A percentile compares a stretch with the other conserved stretches of the same genome.
These are phyloP conservation scores for Xerocomellus dryophilus DNA, from an alignment of 768 basidiomycete species.

Conservation along the genomic window DNA sequence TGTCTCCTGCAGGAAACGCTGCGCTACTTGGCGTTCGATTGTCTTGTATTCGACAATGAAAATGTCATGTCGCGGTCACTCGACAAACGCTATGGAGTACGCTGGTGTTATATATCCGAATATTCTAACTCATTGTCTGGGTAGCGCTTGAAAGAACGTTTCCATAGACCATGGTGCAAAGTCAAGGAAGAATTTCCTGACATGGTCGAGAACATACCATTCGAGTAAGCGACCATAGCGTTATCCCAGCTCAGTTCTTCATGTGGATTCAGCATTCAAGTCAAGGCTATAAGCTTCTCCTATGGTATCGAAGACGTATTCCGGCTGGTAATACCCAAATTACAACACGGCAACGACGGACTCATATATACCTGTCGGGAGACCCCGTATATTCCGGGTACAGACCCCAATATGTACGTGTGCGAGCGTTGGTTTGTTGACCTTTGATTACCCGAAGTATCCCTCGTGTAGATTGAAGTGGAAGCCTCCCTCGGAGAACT, in stretches of 20 bases:
- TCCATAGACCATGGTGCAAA: conserved; percentile 75
- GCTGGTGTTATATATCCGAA: conserved; percentile 25
- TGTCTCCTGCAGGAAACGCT: conserved; percentile 59
- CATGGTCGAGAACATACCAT: conserved; percentile 64
- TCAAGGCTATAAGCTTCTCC: conserved; percentile 84
- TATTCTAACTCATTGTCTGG: conserved; percentile 2
- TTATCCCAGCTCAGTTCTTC: conserved; percentile 4
- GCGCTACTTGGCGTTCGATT: conserved; percentile 88
- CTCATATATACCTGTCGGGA: conserved; percentile 93
- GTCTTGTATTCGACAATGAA: conserved; percentile 79
- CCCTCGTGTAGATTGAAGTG: conserved; percentile 75
- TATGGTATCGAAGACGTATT: conserved; percentile 89
- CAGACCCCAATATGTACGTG: conserved; percentile 87
- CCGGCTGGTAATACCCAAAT: conserved; percentile 70
- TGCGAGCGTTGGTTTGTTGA: conserved; percentile 47
- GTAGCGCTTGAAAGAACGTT: conserved; percentile 66
- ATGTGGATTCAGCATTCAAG: conserved; percentile 59
- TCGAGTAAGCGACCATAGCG: conserved; percentile 59
- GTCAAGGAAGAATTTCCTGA: conserved; percentile 69
- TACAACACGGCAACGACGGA: conserved; percentile 93
- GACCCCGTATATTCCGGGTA: conserved; percentile 76
- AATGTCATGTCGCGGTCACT: conserved; percentile 84
- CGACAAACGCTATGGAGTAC: conserved; percentile 86
- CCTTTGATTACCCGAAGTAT: conserved; percentile 1
- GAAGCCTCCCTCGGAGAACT: conserved; percentile 98